Base-by-base conservation (phyloP, 2,329 filamentous ascomycete genomes). In the Epichloe gansuensis region DNA sequence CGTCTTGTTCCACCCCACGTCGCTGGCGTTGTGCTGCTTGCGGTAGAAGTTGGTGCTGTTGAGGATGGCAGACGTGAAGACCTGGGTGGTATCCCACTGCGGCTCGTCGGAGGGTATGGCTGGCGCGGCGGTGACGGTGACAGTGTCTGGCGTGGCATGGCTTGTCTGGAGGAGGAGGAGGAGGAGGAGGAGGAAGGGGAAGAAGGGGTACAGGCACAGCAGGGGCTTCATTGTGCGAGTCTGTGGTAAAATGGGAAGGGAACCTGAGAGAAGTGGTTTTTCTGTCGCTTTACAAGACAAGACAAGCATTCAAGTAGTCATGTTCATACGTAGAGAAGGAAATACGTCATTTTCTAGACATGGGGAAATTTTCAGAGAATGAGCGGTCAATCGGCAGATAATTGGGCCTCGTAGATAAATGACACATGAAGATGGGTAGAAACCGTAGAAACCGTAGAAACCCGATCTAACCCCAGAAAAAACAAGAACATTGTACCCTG, bases 21-120 rank as follows among this genome's bases (percentile, higher is more conserved):
- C 63, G 0, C 68, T 67, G 35, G 82, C 84, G 58, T 81, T 80
- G 68, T 89, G 82, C 55, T 80, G 67, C 6, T 58, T 56, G 23
- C 86, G 81, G 69, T 84, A 88, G 47, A 72, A 66, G 65, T 90
- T 89, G 39, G 81, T 86, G 59, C 74, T 76, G 63, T 80, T 76
- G 51, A 90, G 74, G 25, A 87, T 67, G n/a, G 79, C 75, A 13
- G 71, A 71, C 2, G 68, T 69, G 66, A 80, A 80, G 50, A 37
- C 7, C 12, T 34, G 23, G 3, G 31, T 12, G 1, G 25, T 43
- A 9, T 50, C 44, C 48, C 48, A 55, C 28, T 53, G 52, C 15
- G 54, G 52, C 37, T 48, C 48, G 41, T 52, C 41, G 9, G 48
- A 39, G 23, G 54, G 52, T 4, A 53, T 44, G n/a, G 46, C 21